Conservation (phyloP, 352 stramenopile genomes). For the Phytophthora citricola region DNA sequence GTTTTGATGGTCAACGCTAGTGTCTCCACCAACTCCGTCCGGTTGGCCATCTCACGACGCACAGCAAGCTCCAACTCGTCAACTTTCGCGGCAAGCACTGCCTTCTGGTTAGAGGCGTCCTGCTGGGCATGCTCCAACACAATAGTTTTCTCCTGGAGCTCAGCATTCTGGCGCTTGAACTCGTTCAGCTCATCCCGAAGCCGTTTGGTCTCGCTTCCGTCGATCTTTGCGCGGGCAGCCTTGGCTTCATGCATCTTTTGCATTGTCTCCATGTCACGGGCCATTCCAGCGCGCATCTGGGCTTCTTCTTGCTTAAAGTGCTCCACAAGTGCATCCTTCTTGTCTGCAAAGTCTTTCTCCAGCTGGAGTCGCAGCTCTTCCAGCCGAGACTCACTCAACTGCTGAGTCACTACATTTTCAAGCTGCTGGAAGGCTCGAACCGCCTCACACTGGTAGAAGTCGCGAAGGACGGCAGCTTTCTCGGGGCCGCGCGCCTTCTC, state of each 20-base stretch:
- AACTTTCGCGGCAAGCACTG: slow-evolving; percentile 52
- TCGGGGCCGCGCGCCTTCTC: slow-evolving; percentile 57
- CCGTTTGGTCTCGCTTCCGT: slow-evolving; percentile 63
- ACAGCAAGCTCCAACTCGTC: slow-evolving; percentile 60
- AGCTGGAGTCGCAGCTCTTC: slow-evolving; percentile 57
- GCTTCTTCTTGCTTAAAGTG: slow-evolving; percentile 76
- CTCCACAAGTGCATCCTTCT: slow-evolving; percentile 63
- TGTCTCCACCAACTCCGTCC: slow-evolving; percentile 81
- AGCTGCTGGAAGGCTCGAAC: slow-evolving; percentile 64
- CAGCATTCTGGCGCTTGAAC: slow-evolving; percentile 42
- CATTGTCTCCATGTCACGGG: slow-evolving; percentile 70
- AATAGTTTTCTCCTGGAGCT: slow-evolving; percentile 53
- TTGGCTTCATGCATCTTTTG: slow-evolving; percentile 74
- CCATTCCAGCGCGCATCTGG: slow-evolving; percentile 64
- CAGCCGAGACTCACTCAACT: slow-evolving; percentile 65
- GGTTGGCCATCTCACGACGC: slow-evolving; percentile 64
- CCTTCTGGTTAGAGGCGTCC: slow-evolving; percentile 40
- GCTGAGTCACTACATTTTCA: slow-evolving; percentile 52
- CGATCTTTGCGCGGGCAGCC: slow-evolving; percentile 65
- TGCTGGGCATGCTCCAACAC: slow-evolving; percentile 57
- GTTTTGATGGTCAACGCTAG: slow-evolving; percentile 66
- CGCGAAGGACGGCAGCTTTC: slow-evolving; percentile 54
- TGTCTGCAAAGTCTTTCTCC: slow-evolving; percentile 62
- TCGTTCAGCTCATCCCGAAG: slow-evolving; percentile 52
- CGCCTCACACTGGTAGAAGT: slow-evolving; percentile 66